phyloP scores from a whole-genome alignment of 1,139 yeast species.

The Nadsonia commutata region DNA sequence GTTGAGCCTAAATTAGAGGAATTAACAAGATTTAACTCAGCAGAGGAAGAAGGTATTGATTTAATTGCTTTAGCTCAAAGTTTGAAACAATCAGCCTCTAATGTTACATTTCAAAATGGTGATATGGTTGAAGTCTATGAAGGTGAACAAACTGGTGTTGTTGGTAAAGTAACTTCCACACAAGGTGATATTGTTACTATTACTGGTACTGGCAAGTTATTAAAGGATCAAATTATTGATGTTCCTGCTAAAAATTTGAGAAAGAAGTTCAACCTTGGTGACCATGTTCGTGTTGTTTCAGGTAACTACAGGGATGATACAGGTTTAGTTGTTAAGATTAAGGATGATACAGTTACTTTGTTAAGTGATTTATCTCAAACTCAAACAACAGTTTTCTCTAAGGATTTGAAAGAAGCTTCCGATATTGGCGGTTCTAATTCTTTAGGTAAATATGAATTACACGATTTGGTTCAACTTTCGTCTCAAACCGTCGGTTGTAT shows the following conservation, averaged over 20 bases:
- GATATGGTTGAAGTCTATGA: conserved; percentile 82
- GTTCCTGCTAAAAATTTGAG: conserved; percentile 73
- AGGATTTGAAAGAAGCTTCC: conserved; percentile 49
- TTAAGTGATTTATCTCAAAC: conserved; percentile 78
- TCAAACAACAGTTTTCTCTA: conserved; percentile 85
- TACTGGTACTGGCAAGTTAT: conserved; percentile 37
- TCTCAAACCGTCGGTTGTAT: conserved; percentile 82
- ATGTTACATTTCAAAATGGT: conserved; percentile 71
- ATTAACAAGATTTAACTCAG: conserved; percentile 62
- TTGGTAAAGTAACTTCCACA: conserved; percentile 63
- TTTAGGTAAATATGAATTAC: conserved; percentile 67
- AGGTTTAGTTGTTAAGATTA: conserved; percentile 76
- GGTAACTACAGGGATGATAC: conserved; percentile 91
- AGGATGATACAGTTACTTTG: conserved; percentile 75
- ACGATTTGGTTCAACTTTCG: conserved; percentile 80
- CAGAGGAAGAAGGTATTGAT: conserved; percentile 71
- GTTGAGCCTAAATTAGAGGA: conserved; percentile 85
- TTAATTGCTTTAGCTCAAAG: conserved; percentile 74
- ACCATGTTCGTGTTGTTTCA: conserved; percentile 82
- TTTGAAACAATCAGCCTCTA: conserved; percentile 47
- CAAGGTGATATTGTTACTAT: conserved; percentile 51
- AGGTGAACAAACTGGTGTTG: conserved; percentile 88
- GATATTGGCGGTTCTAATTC: conserved; percentile 36
- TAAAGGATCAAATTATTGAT: conserved; percentile 36
- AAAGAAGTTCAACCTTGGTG: conserved; percentile 81